Conservation (phyloP, 306 rosid genomes). For the Acacia melanoxylon region DNA sequence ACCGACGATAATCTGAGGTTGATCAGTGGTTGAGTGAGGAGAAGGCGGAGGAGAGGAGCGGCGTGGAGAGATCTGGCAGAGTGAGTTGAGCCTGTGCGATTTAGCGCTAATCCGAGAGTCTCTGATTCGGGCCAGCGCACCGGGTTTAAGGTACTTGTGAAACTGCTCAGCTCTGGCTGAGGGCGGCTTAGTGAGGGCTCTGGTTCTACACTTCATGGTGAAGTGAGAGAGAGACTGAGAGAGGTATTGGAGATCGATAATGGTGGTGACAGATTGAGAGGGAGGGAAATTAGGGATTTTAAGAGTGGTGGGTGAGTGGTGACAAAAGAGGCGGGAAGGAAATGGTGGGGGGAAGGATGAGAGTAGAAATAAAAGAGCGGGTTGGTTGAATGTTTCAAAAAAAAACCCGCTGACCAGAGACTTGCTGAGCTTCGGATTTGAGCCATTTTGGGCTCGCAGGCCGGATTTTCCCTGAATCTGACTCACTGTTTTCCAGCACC, state of each 20-base stretch:
- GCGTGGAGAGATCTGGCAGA: conserved; percentile 33
- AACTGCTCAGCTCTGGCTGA: conserved; percentile 41
- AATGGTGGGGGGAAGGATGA: neutral
- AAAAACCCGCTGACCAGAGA: neutral
- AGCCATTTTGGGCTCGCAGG: neutral
- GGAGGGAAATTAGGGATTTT: conserved; percentile 25
- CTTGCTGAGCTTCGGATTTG: neutral
- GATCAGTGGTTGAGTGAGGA: conserved; percentile 22
- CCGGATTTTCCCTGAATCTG: neutral
- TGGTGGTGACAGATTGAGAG: neutral
- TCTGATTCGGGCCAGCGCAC: conserved; percentile 80
- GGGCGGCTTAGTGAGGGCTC: conserved; percentile 17
- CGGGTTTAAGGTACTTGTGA: conserved; percentile 83
- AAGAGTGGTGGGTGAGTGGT: neutral
- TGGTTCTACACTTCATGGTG: conserved; percentile 61
- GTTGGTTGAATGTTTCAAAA: neutral
- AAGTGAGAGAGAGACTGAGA: neutral
- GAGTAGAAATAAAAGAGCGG: neutral
- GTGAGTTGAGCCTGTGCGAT: conserved; percentile 42
- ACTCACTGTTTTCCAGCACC: too few relatives aligned
- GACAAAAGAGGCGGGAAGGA: conserved; percentile 36
- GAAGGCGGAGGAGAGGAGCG: conserved; percentile 35
- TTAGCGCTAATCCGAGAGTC: conserved; percentile 82
- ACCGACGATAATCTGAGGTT: conserved; percentile 14
- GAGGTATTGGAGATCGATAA: neutral